Evolutionary conservation across 768 basidiomycete genomes (phyloP), one percentile per base, ranked within the genome.

Genomic region (Agaricus subrufescens): DNA sequence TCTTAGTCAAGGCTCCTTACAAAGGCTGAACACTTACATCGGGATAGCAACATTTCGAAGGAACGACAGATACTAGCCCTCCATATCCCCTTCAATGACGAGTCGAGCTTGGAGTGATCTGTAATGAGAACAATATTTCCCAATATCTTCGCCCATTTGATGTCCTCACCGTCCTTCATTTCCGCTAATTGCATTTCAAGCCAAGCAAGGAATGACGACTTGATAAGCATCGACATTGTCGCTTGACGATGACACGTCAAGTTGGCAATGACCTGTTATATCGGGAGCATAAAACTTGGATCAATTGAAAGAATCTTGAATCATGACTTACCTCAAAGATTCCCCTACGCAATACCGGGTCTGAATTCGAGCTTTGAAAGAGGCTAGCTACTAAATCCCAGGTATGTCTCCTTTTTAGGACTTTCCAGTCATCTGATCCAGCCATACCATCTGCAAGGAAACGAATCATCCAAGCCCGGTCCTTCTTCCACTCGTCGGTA

Each of bases 361-460:
- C 89, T 3, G 71, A 69, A 44, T 73, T 67, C 0, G 82, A 82
- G 57, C 84, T 83, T 60, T 91, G 87, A 69, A 86, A 94, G 49
- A 94, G 66, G 57, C 89, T 91, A 1, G 92, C 87, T 2, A 96
- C 69, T 29, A 96, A 73, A 59, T 93, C 91, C 89, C 92, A 96
- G 0, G 91, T 92, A 64, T 94, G 90, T 27, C 94, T 73, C 45
- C 91, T 76, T 62, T 85, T 85, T 52, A 95, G 67, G 2, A 93
- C 79, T 31, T 76, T 77, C 94, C 94, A 97, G 63, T 98, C 94
- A 42, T 83, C 79, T 0, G 77, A 75, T 47, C 84, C 79, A 60
- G 77, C 76, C 81, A 92, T 86, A 0, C 91, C 91, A 58, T 96
- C 92, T 0, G 86, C 77, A 39, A 97, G 70, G 68, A 93, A 91